Conservation (phyloP, 208 protist species). For the Herpetomonas tarakana region DNA sequence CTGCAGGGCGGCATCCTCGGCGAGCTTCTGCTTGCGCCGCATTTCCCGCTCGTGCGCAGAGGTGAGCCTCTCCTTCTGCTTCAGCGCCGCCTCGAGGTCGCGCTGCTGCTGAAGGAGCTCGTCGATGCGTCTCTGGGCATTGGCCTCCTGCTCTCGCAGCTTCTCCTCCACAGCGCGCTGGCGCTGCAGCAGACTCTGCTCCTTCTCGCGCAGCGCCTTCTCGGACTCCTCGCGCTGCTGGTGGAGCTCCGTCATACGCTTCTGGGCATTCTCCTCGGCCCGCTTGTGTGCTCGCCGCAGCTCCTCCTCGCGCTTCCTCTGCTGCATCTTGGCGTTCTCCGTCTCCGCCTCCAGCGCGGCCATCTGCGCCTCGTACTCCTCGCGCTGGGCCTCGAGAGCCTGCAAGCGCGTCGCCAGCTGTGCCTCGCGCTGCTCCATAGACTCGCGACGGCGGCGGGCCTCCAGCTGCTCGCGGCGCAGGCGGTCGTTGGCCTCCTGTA, state of each 20-base stretch:
- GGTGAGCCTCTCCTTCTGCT: conserved; percentile 37
- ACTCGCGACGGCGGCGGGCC: conserved; percentile 27
- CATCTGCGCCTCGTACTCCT: conserved; percentile 63
- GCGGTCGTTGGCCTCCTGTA: conserved; percentile 37
- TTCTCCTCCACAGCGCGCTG: conserved; percentile 52
- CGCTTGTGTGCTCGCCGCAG: conserved; percentile 31
- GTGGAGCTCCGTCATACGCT: conserved; percentile 49
- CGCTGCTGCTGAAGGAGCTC: conserved; percentile 49
- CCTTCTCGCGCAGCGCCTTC: conserved; percentile 39
- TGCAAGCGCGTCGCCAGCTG: conserved; percentile 42
- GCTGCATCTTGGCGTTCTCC: conserved; percentile 35
- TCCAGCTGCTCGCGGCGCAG: conserved; percentile 53
- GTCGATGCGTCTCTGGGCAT: conserved; percentile 40
- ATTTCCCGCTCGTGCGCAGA: conserved; percentile 44
- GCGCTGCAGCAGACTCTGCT: conserved; percentile 30
- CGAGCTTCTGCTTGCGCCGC: conserved; percentile 17
- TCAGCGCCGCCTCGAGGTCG: conserved; percentile 42
- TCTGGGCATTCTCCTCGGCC: conserved; percentile 26
- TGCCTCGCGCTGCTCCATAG: conserved; percentile 56
- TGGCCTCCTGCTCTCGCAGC: conserved; percentile 36
- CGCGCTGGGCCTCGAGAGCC: conserved; percentile 57
- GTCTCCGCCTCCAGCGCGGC: conserved; percentile 54
- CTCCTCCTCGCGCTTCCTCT: conserved; percentile 44
- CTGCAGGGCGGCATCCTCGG: conserved; percentile 40
- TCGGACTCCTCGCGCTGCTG: conserved; percentile 39